A percentile compares a stretch with the other conserved stretches of the same genome.
phyloP scores from a whole-genome alignment of 805 yeast genomes.

The Hyphopichia homilentoma region DNA sequence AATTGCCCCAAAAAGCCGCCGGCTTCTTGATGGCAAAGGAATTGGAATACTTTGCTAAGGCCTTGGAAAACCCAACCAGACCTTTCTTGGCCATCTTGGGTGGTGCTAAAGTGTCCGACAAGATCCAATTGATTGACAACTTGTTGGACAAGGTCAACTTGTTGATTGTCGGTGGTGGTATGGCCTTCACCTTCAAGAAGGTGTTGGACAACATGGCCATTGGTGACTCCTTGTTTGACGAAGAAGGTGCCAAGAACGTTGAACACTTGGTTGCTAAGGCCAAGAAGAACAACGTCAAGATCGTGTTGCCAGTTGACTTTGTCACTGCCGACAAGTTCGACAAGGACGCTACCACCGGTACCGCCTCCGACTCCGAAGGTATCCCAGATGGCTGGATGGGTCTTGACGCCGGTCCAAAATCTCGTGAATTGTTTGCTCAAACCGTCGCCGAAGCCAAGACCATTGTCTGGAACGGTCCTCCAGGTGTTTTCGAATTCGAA shows the following conservation, averaged over 20 bases:
- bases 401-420: slow-evolving; percentile 91
- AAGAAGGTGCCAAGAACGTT: slow-evolving; percentile 93
- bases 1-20: slow-evolving; percentile 93
- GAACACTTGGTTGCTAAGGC: slow-evolving; percentile 93
- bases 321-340: slow-evolving; percentile 93
- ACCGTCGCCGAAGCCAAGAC: slow-evolving; percentile 93
- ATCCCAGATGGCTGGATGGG: slow-evolving; percentile 96
- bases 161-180: slow-evolving; percentile 98
- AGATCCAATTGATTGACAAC: slow-evolving; percentile 97
- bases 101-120: slow-evolving; percentile 99
- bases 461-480: slow-evolving; percentile 99
- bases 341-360: slow-evolving; percentile 81
- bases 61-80: slow-evolving; percentile 95
- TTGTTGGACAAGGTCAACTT: slow-evolving; percentile 91
- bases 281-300: slow-evolving; percentile 89
- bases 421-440: slow-evolving; percentile 71
- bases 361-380: slow-evolving; percentile 86
- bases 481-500: slow-evolving; percentile 99
- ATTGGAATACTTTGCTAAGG: slow-evolving; percentile 95
- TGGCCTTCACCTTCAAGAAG: slow-evolving; percentile 99
- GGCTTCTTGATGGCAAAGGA: slow-evolving; percentile 99
- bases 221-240: slow-evolving; percentile 90
- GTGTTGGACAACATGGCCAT: slow-evolving; percentile 78
- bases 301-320: slow-evolving; percentile 92
- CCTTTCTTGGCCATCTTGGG: slow-evolving; percentile 99